Evolutionary conservation across 2,329 filamentous ascomycete species (phyloP), one percentile per base, ranked within the genome.

Genomic region (Stagonosporopsis cucurbitacearum): DNA sequence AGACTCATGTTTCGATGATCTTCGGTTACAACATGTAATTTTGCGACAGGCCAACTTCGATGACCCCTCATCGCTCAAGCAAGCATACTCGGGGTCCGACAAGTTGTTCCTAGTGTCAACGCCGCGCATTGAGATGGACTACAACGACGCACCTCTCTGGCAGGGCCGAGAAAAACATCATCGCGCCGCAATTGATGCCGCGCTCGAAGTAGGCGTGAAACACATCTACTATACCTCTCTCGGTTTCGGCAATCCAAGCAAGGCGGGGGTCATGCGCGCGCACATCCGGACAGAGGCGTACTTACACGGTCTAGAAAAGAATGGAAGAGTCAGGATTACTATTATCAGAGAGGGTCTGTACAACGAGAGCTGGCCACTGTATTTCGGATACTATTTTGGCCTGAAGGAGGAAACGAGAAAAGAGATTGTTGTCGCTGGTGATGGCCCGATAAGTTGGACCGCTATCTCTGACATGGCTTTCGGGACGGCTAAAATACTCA

Each of bases 161-260:
- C 43, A 73, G 19, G 79, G 79, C 11, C 70, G 79, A 17, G 79
- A 81, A 54, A 74, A 70, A 8, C 77, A 80, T 57, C 79, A 81
- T 51, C 75, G 75, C 46, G 70, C 69, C 2, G 78, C 75, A 12
- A 74, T 81, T 9, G 74, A 78, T 23, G 78, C 78, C 0, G 79
- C 79, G 0, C 50, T 74, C 11, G 62, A 71, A 35, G 76, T 67
- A 2, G 76, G 77, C 12, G 73, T 81, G 0, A 67, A 76, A 56
- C 78, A 80, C 60, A 70, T 81, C 40, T 81, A 79, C 64, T 81
- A 81, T 67, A 78, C 78, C 1, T 77, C 74, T 6, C 70, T 81
- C 6, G 78, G 71, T 0, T 81, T 81, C 49, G 62, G 43, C 7
- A 76, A 74, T 35, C 75, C 75, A 1, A 76, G 74, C 28, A 75